These are phyloP conservation scores for Fraxinus ornus DNA, from an alignment of 305 asterid genomes.

Conservation along the genomic window DNA sequence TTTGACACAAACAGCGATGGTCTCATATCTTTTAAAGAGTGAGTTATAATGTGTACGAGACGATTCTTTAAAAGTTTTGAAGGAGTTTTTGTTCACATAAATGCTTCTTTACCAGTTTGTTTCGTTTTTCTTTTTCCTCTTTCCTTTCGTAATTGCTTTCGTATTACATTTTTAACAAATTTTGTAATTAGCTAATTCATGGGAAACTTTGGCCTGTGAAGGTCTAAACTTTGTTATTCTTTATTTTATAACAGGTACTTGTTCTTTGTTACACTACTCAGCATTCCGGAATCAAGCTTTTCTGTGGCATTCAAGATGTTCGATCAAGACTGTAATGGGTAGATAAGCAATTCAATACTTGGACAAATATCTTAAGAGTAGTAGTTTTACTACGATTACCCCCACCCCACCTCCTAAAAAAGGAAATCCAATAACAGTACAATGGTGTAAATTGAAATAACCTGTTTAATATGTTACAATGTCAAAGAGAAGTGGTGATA, in stretches of 20 bases:
- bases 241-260: slow-evolving; percentile 61
- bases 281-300: slow-evolving; percentile 91
- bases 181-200: not conserved
- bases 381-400: not conserved
- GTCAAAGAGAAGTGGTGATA: not conserved
- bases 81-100: slow-evolving; percentile 15
- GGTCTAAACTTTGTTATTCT: slow-evolving; percentile 26
- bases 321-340: slow-evolving; percentile 82
- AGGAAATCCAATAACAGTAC: not conserved
- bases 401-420: not conserved
- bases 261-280: slow-evolving; percentile 83
- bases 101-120: slow-evolving; percentile 11
- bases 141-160: not conserved
- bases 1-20: slow-evolving; percentile 86
- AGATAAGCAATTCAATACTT: slow-evolving; percentile 23
- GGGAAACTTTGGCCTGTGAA: slow-evolving; percentile 6
- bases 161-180: slow-evolving; percentile 3
- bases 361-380: not conserved
- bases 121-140: slow-evolving; percentile 1
- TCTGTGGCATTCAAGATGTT: slow-evolving; percentile 95
- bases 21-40: slow-evolving; percentile 84
- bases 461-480: not conserved
- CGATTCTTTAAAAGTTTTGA: not conserved
- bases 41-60: slow-evolving; percentile 28
- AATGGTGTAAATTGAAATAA: not conserved